These are phyloP conservation scores for Fagus crenata DNA, from an alignment of 306 rosid species.

Conservation along the genomic window DNA sequence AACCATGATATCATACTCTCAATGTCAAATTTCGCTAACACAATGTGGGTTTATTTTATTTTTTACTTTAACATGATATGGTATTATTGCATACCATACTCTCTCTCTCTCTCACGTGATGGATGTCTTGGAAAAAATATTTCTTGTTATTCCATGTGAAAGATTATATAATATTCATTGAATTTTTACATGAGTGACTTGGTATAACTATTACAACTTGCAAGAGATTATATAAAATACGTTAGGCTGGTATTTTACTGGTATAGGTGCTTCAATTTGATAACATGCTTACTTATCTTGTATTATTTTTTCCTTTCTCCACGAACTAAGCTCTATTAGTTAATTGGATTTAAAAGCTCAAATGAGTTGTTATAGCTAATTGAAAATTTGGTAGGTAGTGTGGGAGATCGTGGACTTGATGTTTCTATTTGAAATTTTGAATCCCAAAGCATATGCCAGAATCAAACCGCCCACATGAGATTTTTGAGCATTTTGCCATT, in stretches of 20 bases:
- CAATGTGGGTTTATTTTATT: too few relatives aligned
- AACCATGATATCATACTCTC: too few relatives aligned
- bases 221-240: not conserved
- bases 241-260: not conserved
- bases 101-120: too few relatives aligned
- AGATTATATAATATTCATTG: too few relatives aligned
- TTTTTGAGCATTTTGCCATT: not conserved
- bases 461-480: not conserved
- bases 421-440: not conserved
- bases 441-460: constrained; percentile 11
- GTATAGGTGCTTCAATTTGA: not conserved
- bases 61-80: too few relatives aligned
- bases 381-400: constrained; percentile 37
- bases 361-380: constrained; percentile 29
- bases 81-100: too few relatives aligned
- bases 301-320: not conserved
- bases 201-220: too few relatives aligned
- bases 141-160: too few relatives aligned
- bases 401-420: constrained; percentile 17
- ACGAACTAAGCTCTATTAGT: not conserved
- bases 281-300: not conserved
- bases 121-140: too few relatives aligned
- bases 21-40: too few relatives aligned
- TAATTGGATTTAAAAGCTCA: constrained; percentile 1
- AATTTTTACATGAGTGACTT: too few relatives aligned